Conservation (phyloP, 2,329 filamentous ascomycete genomes). For the Leptoxyphium fumago region DNA sequence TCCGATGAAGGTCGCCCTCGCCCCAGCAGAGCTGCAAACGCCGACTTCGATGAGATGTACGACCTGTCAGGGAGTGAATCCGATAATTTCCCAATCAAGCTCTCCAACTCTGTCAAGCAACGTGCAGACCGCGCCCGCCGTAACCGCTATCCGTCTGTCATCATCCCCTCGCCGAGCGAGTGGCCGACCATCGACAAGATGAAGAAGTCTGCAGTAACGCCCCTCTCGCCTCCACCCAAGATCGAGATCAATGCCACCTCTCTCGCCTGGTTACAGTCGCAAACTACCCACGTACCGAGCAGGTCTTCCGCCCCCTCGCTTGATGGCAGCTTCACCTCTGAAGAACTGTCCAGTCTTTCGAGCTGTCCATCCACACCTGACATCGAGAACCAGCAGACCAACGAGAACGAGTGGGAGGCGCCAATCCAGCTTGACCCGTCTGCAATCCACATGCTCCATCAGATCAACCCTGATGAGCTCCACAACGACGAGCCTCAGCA, state of each 20-base stretch:
- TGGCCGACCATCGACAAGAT: conserved; percentile 43
- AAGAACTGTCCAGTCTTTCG: conserved; percentile 60
- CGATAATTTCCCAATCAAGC: conserved; percentile 36
- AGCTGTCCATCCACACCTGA: conserved; percentile 78
- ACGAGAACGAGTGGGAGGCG: conserved; percentile 49
- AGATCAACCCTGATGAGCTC: conserved; percentile 40
- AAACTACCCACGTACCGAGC: conserved; percentile 49
- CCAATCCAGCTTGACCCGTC: conserved; percentile 53
- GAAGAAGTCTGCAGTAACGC: conserved; percentile 24
- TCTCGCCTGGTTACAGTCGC: conserved; percentile 51
- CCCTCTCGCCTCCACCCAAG: conserved; percentile 34
- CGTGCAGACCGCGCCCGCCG: conserved; percentile 12
- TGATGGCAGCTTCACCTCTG: conserved; percentile 76
- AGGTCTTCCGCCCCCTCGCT: conserved; percentile 73
- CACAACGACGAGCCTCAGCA: conserved; percentile 24
- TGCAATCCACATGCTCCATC: conserved; percentile 66
- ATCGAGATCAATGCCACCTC: conserved; percentile 28
- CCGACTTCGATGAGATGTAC: conserved; percentile 76
- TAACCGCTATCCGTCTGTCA: conserved; percentile 41
- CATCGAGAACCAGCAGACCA: conserved; percentile 38
- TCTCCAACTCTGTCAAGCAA: conserved; percentile 37
- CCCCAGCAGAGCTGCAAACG: conserved; percentile 50
- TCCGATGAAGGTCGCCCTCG: conserved; percentile 29
- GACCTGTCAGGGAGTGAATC: conserved; percentile 71
- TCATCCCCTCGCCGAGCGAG: conserved; percentile 42